Base-by-base conservation (phyloP, 352 stramenopile species). In the Globisporangium yorkense region DNA sequence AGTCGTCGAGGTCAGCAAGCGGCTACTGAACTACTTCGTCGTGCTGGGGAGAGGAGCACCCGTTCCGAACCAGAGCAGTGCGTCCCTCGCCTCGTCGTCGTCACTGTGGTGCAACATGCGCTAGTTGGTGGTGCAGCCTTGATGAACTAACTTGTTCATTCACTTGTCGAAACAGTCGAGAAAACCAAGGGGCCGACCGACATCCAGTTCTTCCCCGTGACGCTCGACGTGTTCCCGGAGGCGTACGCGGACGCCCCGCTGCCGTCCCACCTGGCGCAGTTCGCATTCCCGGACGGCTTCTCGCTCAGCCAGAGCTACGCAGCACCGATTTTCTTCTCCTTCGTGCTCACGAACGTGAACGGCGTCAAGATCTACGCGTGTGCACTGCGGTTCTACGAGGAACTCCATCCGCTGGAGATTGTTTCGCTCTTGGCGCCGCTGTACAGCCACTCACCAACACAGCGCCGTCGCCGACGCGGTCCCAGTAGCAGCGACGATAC, bases 21-120 rank as follows among this genome's bases (percentile, higher is more conserved):
- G 81, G 6, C 89, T 92, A 50, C 63, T 90, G 18, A 90, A 94
- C 58, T 89, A 90, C 71, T 94, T 94, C 65, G 68, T 89, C 35
- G 80, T 92, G 31, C 68, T 94, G 4, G 81, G 78, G n/a, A 66
- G 81, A 46, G 81, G 81, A 7, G 54, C 60, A 9, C 67, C 88
- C 21, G 71, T 81, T 20, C 62, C 73, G 1, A 80, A 89, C 48
- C 83, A 91, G 56, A 78, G 65, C 51, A 75, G 83, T 92, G 75
- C 52, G 80, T 75, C 16, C 6, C 24, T 7, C 9, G 33, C 51
- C 0, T 48, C 13, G 53, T 8, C 18, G 35, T 15, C 16, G 31
- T n/a, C 16, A 18, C 20, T 53, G 44, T 57, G 18, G 20, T 24
- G 31, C 8, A 35, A 7, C 8, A 35, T 40, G 35, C 35, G 7